Evolutionary conservation across 2,329 filamentous ascomycete genomes (phyloP).

Genomic region (Cytospora mali): DNA sequence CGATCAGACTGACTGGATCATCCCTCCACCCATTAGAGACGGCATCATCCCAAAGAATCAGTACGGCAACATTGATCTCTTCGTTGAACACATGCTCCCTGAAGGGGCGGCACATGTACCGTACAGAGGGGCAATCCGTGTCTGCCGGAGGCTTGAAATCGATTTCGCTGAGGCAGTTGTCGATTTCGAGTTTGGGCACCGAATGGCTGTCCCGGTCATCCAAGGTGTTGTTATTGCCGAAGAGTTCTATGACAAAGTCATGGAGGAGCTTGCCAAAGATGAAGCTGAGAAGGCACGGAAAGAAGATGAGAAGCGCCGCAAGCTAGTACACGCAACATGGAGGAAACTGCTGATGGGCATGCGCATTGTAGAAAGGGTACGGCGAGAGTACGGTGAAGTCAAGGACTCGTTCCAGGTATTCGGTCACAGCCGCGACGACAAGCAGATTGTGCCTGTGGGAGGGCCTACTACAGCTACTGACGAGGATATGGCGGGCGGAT

Average conservation of each 20-base stretch:
- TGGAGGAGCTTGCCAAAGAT: constrained; percentile 78
- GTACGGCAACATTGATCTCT: constrained; percentile 96
- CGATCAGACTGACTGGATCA: constrained; percentile 94
- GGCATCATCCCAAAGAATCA: constrained; percentile 91
- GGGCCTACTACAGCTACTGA: constrained; percentile 35
- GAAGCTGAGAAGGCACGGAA: constrained; percentile 75
- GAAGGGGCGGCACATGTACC: constrained; percentile 79
- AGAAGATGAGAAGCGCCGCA: constrained; percentile 81
- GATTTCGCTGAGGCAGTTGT: constrained; percentile 94
- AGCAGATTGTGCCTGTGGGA: constrained; percentile 33
- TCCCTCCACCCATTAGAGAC: constrained; percentile 81
- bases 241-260: constrained; percentile 73
- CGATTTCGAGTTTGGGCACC: constrained; percentile 93
- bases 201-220: constrained; percentile 90
- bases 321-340: constrained; percentile 75
- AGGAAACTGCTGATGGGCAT: constrained; percentile 84
- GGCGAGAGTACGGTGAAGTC: constrained; percentile 72
- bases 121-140: constrained; percentile 71
- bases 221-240: constrained; percentile 86
- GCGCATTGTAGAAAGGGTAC: constrained; percentile 77
- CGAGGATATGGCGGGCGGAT: constrained; percentile 62
- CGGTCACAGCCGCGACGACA: constrained; percentile 50
- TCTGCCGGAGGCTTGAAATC: constrained; percentile 82
- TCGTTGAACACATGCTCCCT: constrained; percentile 91
- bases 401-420: constrained; percentile 56